Evolutionary conservation across 2,329 filamentous ascomycete species (phyloP).

Genomic region (Exophiala dermatitidis): DNA sequence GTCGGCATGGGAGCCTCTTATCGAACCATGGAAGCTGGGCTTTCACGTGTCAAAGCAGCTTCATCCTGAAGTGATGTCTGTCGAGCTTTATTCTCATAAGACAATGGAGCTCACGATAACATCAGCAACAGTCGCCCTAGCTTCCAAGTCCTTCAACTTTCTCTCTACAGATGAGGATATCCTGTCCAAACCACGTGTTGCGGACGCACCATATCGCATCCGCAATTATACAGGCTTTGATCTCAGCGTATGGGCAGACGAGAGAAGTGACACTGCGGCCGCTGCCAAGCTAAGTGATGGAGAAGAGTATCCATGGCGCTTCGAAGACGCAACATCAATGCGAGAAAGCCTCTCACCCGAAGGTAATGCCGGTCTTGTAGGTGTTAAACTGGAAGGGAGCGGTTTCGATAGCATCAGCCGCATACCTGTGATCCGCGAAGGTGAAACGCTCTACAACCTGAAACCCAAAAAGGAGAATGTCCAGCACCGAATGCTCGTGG

Average conservation of each 20-base stretch:
- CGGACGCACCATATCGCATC: constrained; percentile 86
- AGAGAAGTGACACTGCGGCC: constrained; percentile 58
- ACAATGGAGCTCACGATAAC: constrained; percentile 88
- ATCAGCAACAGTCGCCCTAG: constrained; percentile 84
- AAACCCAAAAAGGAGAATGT: constrained; percentile 79
- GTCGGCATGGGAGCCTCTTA: constrained; percentile 91
- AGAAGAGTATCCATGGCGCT: constrained; percentile 88
- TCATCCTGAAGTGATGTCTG: constrained; percentile 65
- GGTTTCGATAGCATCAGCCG: constrained; percentile 87
- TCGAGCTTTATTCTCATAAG: constrained; percentile 84
- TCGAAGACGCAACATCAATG: constrained; percentile 94
- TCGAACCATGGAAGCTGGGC: constrained; percentile 95
- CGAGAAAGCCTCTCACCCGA: constrained; percentile 86
- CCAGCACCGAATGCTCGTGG: constrained; percentile 82
- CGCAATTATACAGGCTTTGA: constrained; percentile 95
- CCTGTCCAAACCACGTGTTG: constrained; percentile 81
- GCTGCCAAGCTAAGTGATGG: constrained; percentile 77
- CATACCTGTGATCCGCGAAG: constrained; percentile 87
- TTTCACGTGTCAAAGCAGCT: constrained; percentile 77
- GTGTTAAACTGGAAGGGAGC: constrained; percentile 80
- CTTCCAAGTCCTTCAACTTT: constrained; percentile 88
- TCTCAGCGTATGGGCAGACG: constrained; percentile 73
- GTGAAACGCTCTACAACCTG: constrained; percentile 81
- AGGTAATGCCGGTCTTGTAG: constrained; percentile 68
- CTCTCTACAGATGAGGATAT: constrained; percentile 83